phyloP scores from a whole-genome alignment of 495 filamentous ascomycete genomes.

The Tuber calosporum region DNA sequence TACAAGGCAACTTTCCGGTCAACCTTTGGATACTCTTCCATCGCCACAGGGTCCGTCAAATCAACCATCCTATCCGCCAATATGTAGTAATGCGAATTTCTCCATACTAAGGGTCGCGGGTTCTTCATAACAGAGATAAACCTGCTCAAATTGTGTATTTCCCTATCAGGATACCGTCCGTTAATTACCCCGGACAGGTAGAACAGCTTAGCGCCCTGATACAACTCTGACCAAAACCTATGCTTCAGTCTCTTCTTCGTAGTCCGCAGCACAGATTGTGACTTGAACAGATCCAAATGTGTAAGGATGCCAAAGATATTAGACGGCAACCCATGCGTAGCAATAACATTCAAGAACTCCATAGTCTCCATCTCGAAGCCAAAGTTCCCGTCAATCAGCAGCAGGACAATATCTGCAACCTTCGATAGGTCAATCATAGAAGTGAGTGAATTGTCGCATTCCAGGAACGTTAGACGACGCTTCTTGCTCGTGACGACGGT shows the following conservation, averaged over 20 bases:
- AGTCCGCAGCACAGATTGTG: constrained; percentile 76
- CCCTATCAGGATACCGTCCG: constrained; percentile 90
- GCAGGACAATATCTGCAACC: constrained; percentile 87
- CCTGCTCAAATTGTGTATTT: constrained; percentile 87
- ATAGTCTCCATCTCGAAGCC: constrained; percentile 99
- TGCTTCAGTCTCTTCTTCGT: constrained; percentile 95
- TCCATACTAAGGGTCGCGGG: constrained; percentile 89
- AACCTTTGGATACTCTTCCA: constrained; percentile 79
- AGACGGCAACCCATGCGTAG: constrained; percentile 88
- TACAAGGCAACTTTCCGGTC: constrained; percentile 87
- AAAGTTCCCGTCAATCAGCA: constrained; percentile 98
- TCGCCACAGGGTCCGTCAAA: constrained; percentile 79
- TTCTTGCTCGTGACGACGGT: constrained; percentile 92
- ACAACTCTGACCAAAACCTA: constrained; percentile 91
- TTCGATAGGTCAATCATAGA: constrained; percentile 94
- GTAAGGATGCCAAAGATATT: constrained; percentile 97
- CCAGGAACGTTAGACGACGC: constrained; percentile 85
- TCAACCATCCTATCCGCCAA: constrained; percentile 90
- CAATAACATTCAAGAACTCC: constrained; percentile 91
- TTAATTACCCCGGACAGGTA: constrained; percentile 93
- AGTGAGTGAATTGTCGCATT: constrained; percentile 91
- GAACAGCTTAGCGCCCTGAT: constrained; percentile 93
- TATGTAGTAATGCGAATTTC: constrained; percentile 89
- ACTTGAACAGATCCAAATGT: constrained; percentile 90
- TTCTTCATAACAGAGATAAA: constrained; percentile 99